Base-by-base conservation (phyloP, 1,284 basidiomycete genomes). In the Veloporphyrellus conicus region DNA sequence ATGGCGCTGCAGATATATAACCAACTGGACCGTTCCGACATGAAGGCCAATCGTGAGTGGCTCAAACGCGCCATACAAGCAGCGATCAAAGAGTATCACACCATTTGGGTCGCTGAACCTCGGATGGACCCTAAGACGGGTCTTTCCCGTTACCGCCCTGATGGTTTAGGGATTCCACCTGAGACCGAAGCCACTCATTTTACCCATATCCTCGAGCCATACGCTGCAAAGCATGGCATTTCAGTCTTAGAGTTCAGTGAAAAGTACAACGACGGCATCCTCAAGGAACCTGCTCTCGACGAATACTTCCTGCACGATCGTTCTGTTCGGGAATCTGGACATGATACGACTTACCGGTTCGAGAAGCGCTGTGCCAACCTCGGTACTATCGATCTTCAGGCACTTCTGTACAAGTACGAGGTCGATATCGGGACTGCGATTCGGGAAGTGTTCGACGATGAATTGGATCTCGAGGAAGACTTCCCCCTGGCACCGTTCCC, bases 121-220 rank as follows among this genome's bases (percentile, higher is more conserved):
- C 84, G 95, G 22, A 87, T 96, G 58, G 93, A 99, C 68, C 82
- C 85, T 28, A 90, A 90, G 70, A 92, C 92, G 6, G 94, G 95
- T 31, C 79, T 99, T 12, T 95, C 93, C 1, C 84, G 95, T 41
- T 99, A 86, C 71, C 84, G 93, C 23, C 95, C 95, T 5, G 90
- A 88, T 52, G 95, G 96, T n/a, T 68, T 92, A 5, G 95, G 95
- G 42, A 96, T 99, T 44, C 94, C 93, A 15, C 96, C 95, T 1
- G 95, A 99, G 75, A 99, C 95, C 0, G 95, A 99, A 69, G 93
- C 96, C 3, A 89, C 88, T 9, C 95, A 99, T 71, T 99, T 99
- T 68, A 98, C 93, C 3, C 92, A 96, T 68, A 87, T 99, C 60
- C 81, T 99, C 40, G 90, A 96, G 66, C 95, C 95, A 5, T 98